Evolutionary conservation across 2,329 filamentous ascomycete genomes (phyloP), one percentile per base, ranked within the genome.

Genomic region (Emydomyces testavorans): DNA sequence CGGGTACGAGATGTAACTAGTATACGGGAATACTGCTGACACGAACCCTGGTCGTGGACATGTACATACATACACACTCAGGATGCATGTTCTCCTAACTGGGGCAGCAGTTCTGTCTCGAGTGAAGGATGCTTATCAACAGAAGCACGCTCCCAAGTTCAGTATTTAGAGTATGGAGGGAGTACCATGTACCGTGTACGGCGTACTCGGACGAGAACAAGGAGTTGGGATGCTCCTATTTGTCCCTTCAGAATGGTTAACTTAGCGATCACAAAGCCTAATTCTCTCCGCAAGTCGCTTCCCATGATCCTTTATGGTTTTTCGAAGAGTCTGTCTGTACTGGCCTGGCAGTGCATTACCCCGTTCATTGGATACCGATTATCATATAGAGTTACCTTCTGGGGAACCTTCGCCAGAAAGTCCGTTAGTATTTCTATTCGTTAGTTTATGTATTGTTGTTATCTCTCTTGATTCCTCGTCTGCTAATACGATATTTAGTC

Each of bases 231-330:
- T n/a, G n/a, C n/a, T n/a, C 20, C 2, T 3, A 37, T 16, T 4
- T 18, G 40, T 43, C 40, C 32, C 35, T 46, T 48, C 32, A 43
- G 29, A 36, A 42, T 21, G 46, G 39, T 37, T 43, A 42, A 40
- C n/a, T n/a, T 48, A 15, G 38, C 38, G 38, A 48, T 43, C 46
- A 28, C 46, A 48, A 48, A 42, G 28, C 18, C 46, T 43, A 37
- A 47, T 36, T 42, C 36, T 48, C 46, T 48, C 46, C 46, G 46
- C 46, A 43, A 28, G n/a, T 42, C 29, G 36, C 45, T 40, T 40
- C 45, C 38, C 38, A 31, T 38, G 4, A 35, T 10, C 15, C 15
- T 43, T 32, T 36, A 36, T 47, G 35, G 36, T 47, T 34, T 38
- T 13, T n/a, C n/a, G n/a, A n/a, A n/a, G n/a, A n/a, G n/a, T n/a